phyloP scores from a whole-genome alignment of 495 filamentous ascomycete species.

The Penicillium daleae region DNA sequence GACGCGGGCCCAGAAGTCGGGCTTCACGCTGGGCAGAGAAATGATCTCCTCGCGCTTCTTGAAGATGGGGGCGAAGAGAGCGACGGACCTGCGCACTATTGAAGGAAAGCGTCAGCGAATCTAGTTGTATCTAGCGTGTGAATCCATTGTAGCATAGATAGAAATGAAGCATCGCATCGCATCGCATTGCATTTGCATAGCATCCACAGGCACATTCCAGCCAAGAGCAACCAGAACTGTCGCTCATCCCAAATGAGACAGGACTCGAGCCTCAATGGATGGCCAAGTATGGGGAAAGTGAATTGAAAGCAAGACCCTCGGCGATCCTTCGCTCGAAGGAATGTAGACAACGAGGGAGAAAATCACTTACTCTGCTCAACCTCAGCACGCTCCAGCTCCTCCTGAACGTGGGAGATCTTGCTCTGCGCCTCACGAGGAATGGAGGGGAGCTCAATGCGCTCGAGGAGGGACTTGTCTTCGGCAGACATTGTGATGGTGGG shows the following conservation, averaged over 20 bases:
- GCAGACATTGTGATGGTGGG: slow-evolving; percentile 32
- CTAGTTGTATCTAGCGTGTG: not conserved
- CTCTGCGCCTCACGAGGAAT: slow-evolving; percentile 36
- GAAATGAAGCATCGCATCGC: slow-evolving; percentile 1
- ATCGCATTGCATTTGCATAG: not conserved
- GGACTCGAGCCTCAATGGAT: not conserved
- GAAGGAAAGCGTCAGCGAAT: slow-evolving; percentile 16
- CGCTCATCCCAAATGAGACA: not conserved
- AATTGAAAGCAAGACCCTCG: too few relatives aligned
- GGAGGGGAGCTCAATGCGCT: slow-evolving; percentile 39
- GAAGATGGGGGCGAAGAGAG: slow-evolving; percentile 62
- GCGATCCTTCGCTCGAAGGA: not conserved
- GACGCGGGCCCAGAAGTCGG: slow-evolving; percentile 87
- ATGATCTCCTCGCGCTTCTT: slow-evolving; percentile 69
- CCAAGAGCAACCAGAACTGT: not conserved
- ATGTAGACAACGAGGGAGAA: slow-evolving; percentile 1
- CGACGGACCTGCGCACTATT: slow-evolving; percentile 41
- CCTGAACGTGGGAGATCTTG: slow-evolving; percentile 42
- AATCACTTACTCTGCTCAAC: slow-evolving; percentile 46
- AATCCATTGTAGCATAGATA: not conserved
- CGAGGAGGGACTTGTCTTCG: slow-evolving; percentile 33
- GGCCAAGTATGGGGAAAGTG: not conserved
- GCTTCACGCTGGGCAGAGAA: slow-evolving; percentile 58
- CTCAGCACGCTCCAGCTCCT: slow-evolving; percentile 43
- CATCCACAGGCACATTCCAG: not conserved